A percentile compares a stretch with the other conserved stretches of the same genome.
Conservation (phyloP, 257 asterid species). For the Capsicum baccatum region DNA sequence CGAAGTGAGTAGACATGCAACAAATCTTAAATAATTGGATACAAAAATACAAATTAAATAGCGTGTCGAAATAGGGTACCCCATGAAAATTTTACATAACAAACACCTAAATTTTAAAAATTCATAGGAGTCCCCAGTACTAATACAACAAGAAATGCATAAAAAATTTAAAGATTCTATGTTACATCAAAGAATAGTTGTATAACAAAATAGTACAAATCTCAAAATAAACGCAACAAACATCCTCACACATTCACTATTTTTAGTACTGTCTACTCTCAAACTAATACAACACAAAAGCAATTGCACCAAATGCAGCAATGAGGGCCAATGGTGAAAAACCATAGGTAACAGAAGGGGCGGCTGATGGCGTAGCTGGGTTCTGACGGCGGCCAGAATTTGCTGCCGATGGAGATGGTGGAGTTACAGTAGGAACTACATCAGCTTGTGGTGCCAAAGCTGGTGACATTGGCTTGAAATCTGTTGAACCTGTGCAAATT, state of each 20-base stretch:
- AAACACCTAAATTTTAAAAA: neutral
- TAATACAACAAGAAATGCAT: conserved; percentile 3
- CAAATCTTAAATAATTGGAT: neutral
- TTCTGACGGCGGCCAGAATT: conserved; percentile 33
- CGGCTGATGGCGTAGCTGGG: conserved; percentile 41
- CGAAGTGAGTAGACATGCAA: neutral
- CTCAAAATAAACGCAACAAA: neutral
- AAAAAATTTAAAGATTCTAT: neutral
- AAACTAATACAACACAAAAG: conserved; percentile 36
- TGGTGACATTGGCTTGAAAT: conserved; percentile 37
- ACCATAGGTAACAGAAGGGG: conserved; percentile 31
- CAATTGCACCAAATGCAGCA: conserved; percentile 37
- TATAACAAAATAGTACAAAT: neutral
- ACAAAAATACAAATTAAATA: neutral
- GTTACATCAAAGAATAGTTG: conserved; percentile 11
- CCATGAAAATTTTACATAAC: neutral
- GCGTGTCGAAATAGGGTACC: neutral
- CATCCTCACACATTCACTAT: neutral
- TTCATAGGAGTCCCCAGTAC: neutral
- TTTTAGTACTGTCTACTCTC: neutral
- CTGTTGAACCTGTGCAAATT: conserved; percentile 28
- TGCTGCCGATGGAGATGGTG: neutral
- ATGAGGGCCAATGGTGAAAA: conserved; percentile 37
- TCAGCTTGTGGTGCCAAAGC: conserved; percentile 40
- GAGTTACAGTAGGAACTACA: conserved; percentile 32